Percentiles rank a stretch among this genome's conserved stretches.
Evolutionary conservation across 1,284 basidiomycete genomes (phyloP).

Genomic region (Chalciporus sp.): DNA sequence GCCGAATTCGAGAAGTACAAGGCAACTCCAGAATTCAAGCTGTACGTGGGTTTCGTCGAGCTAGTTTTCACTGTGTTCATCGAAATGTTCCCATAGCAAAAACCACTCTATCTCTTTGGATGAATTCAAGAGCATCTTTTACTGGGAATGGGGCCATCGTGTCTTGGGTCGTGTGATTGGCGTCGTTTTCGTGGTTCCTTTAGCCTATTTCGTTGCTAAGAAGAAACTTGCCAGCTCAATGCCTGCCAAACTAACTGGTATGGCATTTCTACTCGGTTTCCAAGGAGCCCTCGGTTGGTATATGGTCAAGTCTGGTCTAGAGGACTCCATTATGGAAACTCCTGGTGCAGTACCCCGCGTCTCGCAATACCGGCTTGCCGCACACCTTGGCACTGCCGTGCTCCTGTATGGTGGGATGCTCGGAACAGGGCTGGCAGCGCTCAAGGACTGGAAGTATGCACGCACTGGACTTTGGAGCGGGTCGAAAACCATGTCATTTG

Average conservation of each 20-base stretch:
- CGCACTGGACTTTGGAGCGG: constrained; percentile 46
- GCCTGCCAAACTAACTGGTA: constrained; percentile 64
- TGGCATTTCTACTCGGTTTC: constrained; percentile 82
- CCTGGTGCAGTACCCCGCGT: constrained; percentile 91
- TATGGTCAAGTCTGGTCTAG: constrained; percentile 98
- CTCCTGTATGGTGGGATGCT: constrained; percentile 93
- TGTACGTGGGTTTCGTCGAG: constrained; percentile 58
- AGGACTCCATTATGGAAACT: constrained; percentile 77
- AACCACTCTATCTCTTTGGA: constrained; percentile 86
- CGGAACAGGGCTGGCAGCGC: constrained; percentile 74
- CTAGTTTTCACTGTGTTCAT: background rate
- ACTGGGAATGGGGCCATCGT: constrained; percentile 99
- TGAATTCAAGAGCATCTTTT: constrained; percentile 97
- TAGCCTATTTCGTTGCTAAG: constrained; percentile 76
- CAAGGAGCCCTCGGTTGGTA: constrained; percentile 98
- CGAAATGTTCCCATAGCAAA: constrained; percentile 54
- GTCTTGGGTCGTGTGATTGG: constrained; percentile 93
- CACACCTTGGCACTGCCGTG: constrained; percentile 91
- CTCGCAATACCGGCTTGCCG: constrained; percentile 94
- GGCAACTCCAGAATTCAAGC: constrained; percentile 91
- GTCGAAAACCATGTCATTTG: constrained; percentile 50
- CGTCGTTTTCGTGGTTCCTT: constrained; percentile 75
- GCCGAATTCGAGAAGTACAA: constrained; percentile 96
- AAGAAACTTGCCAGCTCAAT: constrained; percentile 68
- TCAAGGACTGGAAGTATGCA: constrained; percentile 82